These are phyloP conservation scores for Passiflora organensis DNA, from an alignment of 345 rosid genomes.

Conservation along the genomic window DNA sequence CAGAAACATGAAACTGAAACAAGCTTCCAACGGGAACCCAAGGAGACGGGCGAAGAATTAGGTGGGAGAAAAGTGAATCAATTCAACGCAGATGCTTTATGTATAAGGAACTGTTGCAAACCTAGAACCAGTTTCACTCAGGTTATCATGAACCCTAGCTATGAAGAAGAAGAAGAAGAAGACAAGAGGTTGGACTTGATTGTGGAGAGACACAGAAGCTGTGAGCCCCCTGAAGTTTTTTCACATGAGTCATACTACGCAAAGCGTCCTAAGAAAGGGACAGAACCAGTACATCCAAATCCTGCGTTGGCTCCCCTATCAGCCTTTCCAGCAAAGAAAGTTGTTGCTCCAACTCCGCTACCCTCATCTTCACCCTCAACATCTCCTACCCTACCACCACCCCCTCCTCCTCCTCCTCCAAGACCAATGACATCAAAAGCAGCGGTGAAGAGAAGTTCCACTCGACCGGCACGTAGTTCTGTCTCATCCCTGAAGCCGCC, in stretches of 20 bases:
- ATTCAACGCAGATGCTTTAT: slow-evolving; percentile 46
- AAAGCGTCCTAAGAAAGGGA: neutral
- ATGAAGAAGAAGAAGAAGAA: slow-evolving; percentile 27
- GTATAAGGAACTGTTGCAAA: slow-evolving; percentile 32
- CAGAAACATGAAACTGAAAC: slow-evolving; percentile 8
- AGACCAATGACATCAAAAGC: neutral
- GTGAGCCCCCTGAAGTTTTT: slow-evolving; percentile 4
- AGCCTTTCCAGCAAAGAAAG: neutral
- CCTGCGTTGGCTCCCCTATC: neutral
- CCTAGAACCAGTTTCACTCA: slow-evolving; percentile 26
- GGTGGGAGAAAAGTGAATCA: slow-evolving; percentile 40
- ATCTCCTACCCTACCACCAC: slow-evolving; percentile 5
- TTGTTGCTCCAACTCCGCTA: slow-evolving; percentile 1
- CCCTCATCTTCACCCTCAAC: slow-evolving; percentile 10
- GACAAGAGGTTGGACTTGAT: slow-evolving; percentile 20
- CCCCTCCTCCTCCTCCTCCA: slow-evolving; percentile 7
- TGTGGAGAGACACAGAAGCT: slow-evolving; percentile 7
- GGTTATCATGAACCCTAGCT: slow-evolving; percentile 38
- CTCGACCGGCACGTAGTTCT: slow-evolving; percentile 17
- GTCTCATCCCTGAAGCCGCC: slow-evolving; percentile 29
- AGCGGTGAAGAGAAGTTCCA: slow-evolving; percentile 2
- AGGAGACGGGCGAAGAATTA: slow-evolving; percentile 29
- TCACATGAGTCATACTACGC: slow-evolving; percentile 4
- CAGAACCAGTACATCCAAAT: slow-evolving; percentile 5
- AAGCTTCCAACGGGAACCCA: slow-evolving; percentile 31